Evolutionary conservation across 352 stramenopile genomes (phyloP).

Genomic region (Phytophthora rubi): DNA sequence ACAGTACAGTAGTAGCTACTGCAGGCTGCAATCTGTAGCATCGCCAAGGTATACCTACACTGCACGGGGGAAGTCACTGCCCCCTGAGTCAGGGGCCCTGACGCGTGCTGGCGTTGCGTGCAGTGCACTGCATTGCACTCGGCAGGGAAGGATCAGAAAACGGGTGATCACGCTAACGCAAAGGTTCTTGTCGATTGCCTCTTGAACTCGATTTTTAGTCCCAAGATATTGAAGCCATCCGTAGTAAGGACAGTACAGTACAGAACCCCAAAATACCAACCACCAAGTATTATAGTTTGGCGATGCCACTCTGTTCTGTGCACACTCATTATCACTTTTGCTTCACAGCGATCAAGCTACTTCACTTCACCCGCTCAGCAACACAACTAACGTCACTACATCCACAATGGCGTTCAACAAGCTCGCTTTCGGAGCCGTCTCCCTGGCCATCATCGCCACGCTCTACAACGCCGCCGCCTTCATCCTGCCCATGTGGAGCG

Average conservation of each 20-base stretch:
- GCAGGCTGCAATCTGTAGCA: too few relatives aligned
- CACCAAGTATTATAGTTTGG: too few relatives aligned
- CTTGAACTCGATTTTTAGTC: neutral
- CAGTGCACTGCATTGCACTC: too few relatives aligned
- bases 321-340: neutral
- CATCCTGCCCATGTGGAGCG: conserved; percentile 27
- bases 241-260: neutral
- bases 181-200: neutral
- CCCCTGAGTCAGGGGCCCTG: too few relatives aligned
- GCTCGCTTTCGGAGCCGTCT: conserved; percentile 22
- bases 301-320: too few relatives aligned
- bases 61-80: rapidly evolving
- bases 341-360: neutral
- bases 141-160: neutral
- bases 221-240: neutral
- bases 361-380: too few relatives aligned
- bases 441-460: conserved; percentile 25
- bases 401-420: conserved; percentile 8
- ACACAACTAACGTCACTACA: neutral
- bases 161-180: neutral
- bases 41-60: too few relatives aligned
- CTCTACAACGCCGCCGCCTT: conserved; percentile 28
- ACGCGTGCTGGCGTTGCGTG: too few relatives aligned
- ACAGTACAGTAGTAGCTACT: too few relatives aligned
- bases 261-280: too few relatives aligned